Base-by-base conservation (phyloP, 345 rosid genomes). In the Heritiera littoralis region DNA sequence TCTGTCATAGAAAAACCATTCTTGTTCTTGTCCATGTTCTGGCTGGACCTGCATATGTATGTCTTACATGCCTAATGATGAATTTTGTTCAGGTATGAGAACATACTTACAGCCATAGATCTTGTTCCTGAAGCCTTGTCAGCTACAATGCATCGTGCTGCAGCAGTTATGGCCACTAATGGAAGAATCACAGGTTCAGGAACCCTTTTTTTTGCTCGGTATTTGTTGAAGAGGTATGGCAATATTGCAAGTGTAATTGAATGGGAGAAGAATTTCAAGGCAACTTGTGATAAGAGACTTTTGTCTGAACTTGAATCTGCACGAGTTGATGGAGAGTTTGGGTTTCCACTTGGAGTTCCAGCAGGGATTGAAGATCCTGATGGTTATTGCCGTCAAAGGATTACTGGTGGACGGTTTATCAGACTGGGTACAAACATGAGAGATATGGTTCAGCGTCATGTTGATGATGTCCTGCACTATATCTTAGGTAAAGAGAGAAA, bases 301-400 rank as follows among this genome's bases (percentile, higher is more conserved):
- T 75, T 92, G 69, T 89, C 97, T 87, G 98, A 97, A 86, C 93
- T 97, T 84, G 99, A 97, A 78, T 89, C 91, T 81, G 87, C 91
- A 23, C 91, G 88, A 68, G 80, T 86, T 49, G 94, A 92, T 75
- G 91, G 90, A 46, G 99, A 93, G 79, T 87, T 86, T 75, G 97
- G 94, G 74, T 85, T 85, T 75, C 89, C 98, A 14, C 88, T 89
- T 80, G 99, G 97, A 77, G 97, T 91, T 81, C 97, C 94, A 55
- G 84, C 91, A 17, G 99, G 96, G 72, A 85, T 87, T 76, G 95
- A 95, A 79, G 94, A 93, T 87, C 91, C 85, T 80, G 98, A 95
- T 86, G 98, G 90, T 66, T 91, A 86, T 85, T 77, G 89, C 80
- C 94, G 96, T 49, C 94, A 95, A 82, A 95, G 90, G 80, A 90